phyloP scores from a whole-genome alignment of 352 stramenopile species.

The Pythium oligandrum region DNA sequence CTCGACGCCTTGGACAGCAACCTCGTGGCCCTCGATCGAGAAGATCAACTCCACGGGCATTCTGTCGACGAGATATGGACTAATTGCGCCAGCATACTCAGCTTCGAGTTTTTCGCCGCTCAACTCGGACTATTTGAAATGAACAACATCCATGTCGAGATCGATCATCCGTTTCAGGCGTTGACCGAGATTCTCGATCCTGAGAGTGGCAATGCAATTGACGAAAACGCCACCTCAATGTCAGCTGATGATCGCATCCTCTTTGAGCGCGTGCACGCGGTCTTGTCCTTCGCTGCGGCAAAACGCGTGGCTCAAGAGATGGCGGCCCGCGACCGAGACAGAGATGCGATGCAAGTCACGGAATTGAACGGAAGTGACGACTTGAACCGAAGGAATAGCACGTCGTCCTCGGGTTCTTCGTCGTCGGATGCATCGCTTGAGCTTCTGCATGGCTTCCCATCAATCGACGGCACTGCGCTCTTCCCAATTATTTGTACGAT shows the following conservation, averaged over 20 bases:
- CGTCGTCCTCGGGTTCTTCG: too few species aligned
- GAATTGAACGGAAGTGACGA: conserved; percentile 5
- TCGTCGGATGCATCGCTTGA: neutral
- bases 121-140: conserved; percentile 96
- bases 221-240: conserved; percentile 1
- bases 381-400: conserved; percentile 17
- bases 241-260: conserved; percentile 23
- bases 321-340: conserved; percentile 1
- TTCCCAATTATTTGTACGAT: conserved; percentile 84
- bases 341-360: neutral
- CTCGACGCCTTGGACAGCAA: conserved; percentile 67
- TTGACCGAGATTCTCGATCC: conserved; percentile 71
- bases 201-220: conserved; percentile 25
- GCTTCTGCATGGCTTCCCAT: conserved; percentile 29
- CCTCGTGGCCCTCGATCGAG: conserved; percentile 50
- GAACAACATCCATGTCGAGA: conserved; percentile 94
- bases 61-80: conserved; percentile 57
- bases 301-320: conserved; percentile 3
- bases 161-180: conserved; percentile 74
- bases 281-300: conserved; percentile 11
- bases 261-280: conserved; percentile 21
- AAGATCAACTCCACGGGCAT: conserved; percentile 54
- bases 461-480: conserved; percentile 84
- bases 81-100: conserved; percentile 58
- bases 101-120: conserved; percentile 83